Base-by-base conservation (phyloP, 495 filamentous ascomycete genomes). In the Penicillium goetzii region DNA sequence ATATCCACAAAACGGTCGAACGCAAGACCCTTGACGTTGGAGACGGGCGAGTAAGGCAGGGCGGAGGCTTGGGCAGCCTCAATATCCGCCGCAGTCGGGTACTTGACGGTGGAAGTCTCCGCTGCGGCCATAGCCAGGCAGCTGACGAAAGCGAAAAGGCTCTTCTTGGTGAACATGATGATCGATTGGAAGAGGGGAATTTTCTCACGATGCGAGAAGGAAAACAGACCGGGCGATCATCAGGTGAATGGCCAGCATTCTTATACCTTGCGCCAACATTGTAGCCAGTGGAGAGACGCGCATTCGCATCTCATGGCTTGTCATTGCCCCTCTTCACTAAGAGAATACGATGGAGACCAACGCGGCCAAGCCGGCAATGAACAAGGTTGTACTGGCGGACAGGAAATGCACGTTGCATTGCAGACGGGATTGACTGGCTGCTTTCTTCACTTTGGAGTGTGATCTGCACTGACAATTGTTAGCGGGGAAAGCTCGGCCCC, bases 1-100 rank as follows among this genome's bases (percentile, higher is more conserved):
- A 92, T 85, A 60, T 84, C 81, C 36, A 85, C 81, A 62, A 90
- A 85, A 11, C 86, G 83, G 71, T 91, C 79, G 65, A 91, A 92
- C 1, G 81, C 86, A 63, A 84, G 80, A 56, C 90, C 90, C 61
- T 78, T 65, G 55, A 92, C 85, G 67, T 84, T 74, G 56, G 84
- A 86, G 9, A 81, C 83, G 15, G 88, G 87, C 33, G 83, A 86
- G 52, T 73, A 74, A 25, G 78, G 76, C 50, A 70, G 56, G 9
- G 68, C 72, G 4, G 73, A 74, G 26, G 72, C 74, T 47, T 68
- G 72, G 36, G 73, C 70, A 1, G 63, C 66, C 49, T 71, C 58
- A 32, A 80, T 77, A 59, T 76, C 72, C 1, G 76, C 68, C 4
- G 72, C 60, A 33, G 73, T 64, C 10, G 75, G 73, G 38, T 76